These are phyloP conservation scores for Imleria badia DNA, from an alignment of 768 basidiomycete species.

Conservation along the genomic window DNA sequence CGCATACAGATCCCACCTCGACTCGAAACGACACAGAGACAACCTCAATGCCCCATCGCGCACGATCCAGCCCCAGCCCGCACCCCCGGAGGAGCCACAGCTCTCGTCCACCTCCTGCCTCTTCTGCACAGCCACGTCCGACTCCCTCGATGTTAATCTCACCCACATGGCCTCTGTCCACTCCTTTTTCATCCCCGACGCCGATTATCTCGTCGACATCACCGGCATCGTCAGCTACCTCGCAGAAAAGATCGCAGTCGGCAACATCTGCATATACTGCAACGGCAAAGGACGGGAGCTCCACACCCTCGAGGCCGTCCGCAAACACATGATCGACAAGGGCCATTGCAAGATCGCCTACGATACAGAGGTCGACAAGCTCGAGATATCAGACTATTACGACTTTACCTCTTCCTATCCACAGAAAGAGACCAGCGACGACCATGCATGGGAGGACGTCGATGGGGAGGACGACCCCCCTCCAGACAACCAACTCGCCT, in stretches of 20 bases:
- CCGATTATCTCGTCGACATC: constrained; percentile 84
- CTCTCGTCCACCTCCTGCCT: constrained; percentile 67
- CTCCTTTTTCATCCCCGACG: constrained; percentile 96
- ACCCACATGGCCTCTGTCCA: constrained; percentile 85
- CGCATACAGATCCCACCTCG: constrained; percentile 83
- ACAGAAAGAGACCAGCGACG: constrained; percentile 23
- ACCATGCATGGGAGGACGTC: constrained; percentile 39
- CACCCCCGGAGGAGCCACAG: neutral
- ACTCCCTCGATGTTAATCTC: constrained; percentile 63
- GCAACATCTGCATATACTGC: constrained; percentile 91
- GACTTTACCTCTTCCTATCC: constrained; percentile 87
- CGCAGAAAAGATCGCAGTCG: constrained; percentile 91
- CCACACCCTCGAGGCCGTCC: constrained; percentile 79
- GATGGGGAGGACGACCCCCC: constrained; percentile 39
- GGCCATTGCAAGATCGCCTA: constrained; percentile 96
- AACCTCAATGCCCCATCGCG: constrained; percentile 45
- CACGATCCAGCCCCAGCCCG: neutral
- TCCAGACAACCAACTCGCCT: constrained; percentile 58
- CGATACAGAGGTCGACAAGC: constrained; percentile 72
- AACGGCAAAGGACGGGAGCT: constrained; percentile 81
- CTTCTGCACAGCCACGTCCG: constrained; percentile 66
- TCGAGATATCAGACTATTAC: constrained; percentile 92
- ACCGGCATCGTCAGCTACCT: constrained; percentile 81
- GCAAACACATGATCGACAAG: constrained; percentile 97
- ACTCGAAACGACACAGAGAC: constrained; percentile 88